A percentile compares a stretch with the other conserved stretches of the same genome.
These are phyloP conservation scores for Echinosophora koreensis DNA, from an alignment of 306 rosid species.

Conservation along the genomic window DNA sequence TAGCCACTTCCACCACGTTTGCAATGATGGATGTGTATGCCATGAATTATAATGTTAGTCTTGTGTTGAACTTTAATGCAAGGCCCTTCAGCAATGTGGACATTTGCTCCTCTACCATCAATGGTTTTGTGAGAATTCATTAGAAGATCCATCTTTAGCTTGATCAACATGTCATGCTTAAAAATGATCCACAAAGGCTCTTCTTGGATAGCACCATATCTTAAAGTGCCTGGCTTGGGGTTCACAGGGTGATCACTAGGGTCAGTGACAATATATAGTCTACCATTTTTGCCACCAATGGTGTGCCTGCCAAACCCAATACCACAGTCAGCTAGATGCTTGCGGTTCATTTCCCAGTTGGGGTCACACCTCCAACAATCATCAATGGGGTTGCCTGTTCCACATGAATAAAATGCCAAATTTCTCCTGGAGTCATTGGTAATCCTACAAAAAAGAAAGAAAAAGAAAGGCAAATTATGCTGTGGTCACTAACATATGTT, in stretches of 20 bases:
- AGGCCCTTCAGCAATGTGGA: conserved; percentile 84
- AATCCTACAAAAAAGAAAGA: conserved; percentile 55
- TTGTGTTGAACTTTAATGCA: conserved; percentile 71
- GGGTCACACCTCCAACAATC: conserved; percentile 95
- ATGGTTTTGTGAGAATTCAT: conserved; percentile 83
- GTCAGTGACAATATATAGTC: conserved; percentile 72
- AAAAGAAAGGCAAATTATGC: background rate
- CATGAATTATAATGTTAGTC: conserved; percentile 78
- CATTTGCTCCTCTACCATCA: conserved; percentile 80
- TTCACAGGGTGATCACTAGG: conserved; percentile 61
- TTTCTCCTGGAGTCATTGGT: conserved; percentile 66
- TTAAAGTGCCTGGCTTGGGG: conserved; percentile 77
- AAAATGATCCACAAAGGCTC: conserved; percentile 86
- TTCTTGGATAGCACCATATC: conserved; percentile 74
- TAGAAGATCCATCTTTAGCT: conserved; percentile 69
- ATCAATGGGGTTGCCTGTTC: conserved; percentile 83
- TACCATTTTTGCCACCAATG: conserved; percentile 80
- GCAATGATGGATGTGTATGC: conserved; percentile 82
- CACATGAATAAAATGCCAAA: conserved; percentile 67
- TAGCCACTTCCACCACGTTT: conserved; percentile 69
- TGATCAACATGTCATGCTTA: conserved; percentile 76
- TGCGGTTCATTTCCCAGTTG: conserved; percentile 78
- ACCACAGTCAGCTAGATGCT: conserved; percentile 71
- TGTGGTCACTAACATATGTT: background rate
- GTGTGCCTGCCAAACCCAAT: conserved; percentile 85